Evolutionary conservation across 148 eudicot genomes (phyloP), one percentile per base, ranked within the genome.

Genomic region (Dianthus caryophyllus): DNA sequence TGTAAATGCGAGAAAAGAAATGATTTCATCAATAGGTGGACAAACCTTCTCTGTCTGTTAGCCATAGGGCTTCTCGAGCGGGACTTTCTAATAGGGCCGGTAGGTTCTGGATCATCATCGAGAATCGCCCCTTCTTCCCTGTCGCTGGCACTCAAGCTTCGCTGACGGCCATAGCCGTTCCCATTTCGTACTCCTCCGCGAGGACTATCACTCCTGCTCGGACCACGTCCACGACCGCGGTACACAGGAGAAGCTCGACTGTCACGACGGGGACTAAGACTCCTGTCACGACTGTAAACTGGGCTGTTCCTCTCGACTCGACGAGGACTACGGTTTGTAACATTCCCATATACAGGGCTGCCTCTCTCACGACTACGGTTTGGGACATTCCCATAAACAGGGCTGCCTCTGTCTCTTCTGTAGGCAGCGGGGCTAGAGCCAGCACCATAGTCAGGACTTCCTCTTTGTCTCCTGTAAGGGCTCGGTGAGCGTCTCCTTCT

Each of bases 301-400:
- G 96, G 96, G 71, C 87, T 85, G 33, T 52, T 72, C 72, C 90
- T 75, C 31, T 84, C 79, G 49, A 78, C 76, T 58, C 78, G 69
- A 61, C 82, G 82, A 24, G 88, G 85, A 71, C 87, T 78, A 17
- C 66, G 78, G 66, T 73, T 75, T 15, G 80, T 62, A 41, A 77
- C 71, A 69, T 70, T 68, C 29, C 85, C 85, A 80, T 86, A 84
- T 70, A 82, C 84, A 65, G 96, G 96, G 66, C 91, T 86, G 39
- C 73, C 84, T 62, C 96, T 71, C 24, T 84, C n/a, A n/a, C n/a
- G 85, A 71, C 87, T 78, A 17, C 66, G 78, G 66, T 73, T 75
- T 15, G 80, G 62, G 43, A 77, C 71, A 69, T 70, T 68, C 29
- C 85, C 85, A 80, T 86, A 84, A 68, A 82, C 84, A 65, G 96